phyloP scores from a whole-genome alignment of 2,329 filamentous ascomycete species.

The Fusarium pseudocircinatum region DNA sequence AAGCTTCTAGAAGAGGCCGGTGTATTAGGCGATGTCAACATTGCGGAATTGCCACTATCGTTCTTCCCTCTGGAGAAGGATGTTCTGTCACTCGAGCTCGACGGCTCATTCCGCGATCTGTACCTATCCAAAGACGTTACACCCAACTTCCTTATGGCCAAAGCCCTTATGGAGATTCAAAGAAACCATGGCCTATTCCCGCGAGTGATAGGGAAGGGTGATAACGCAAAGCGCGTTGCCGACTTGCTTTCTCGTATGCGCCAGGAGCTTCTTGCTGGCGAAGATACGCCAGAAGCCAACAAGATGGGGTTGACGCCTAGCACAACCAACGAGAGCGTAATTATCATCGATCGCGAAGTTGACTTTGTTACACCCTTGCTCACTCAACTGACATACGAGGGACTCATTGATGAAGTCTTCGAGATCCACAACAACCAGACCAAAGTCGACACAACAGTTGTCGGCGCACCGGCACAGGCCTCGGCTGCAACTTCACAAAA shows the following conservation, averaged over 20 bases:
- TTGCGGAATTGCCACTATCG: conserved; percentile 85
- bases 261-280: conserved; percentile 84
- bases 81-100: conserved; percentile 88
- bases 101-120: conserved; percentile 85
- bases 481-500: conserved; percentile 66
- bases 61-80: conserved; percentile 95
- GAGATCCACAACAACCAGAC: conserved; percentile 92
- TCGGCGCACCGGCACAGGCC: conserved; percentile 76
- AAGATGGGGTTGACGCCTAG: conserved; percentile 82
- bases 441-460: conserved; percentile 89
- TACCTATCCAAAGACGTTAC: conserved; percentile 93
- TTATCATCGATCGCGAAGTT: conserved; percentile 94
- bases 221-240: conserved; percentile 88
- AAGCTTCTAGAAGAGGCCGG: conserved; percentile 92
- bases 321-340: conserved; percentile 85
- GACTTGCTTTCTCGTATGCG: conserved; percentile 91
- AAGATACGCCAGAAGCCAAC: conserved; percentile 71
- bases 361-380: conserved; percentile 92
- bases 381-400: conserved; percentile 96
- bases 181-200: conserved; percentile 93
- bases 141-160: conserved; percentile 87
- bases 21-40: conserved; percentile 89
- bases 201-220: conserved; percentile 92
- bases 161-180: conserved; percentile 93
- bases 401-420: conserved; percentile 92